Percentiles rank a stretch among this genome's conserved stretches.
Conservation (phyloP, 1,284 basidiomycete genomes). For the Fistulina hepatica region DNA sequence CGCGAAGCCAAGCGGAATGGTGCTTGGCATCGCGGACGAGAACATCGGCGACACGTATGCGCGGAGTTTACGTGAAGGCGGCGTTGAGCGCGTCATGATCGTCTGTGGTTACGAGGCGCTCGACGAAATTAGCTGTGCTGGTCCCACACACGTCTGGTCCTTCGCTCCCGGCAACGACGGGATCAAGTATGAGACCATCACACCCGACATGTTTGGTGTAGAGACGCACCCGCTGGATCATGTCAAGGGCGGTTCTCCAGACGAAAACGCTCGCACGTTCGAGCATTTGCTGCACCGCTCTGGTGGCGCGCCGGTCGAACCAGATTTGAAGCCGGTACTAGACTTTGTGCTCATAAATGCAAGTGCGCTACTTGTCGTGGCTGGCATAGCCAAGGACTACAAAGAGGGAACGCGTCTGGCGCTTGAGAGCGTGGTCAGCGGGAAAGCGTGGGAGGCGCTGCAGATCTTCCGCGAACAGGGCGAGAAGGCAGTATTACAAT, state of each 20-base stretch:
- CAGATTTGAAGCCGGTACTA: constrained; percentile 9
- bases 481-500: neutral
- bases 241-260: constrained; percentile 65
- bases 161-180: constrained; percentile 35
- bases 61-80: constrained; percentile 54
- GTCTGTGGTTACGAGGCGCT: constrained; percentile 90
- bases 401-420: constrained; percentile 10
- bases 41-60: constrained; percentile 85
- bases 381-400: constrained; percentile 13
- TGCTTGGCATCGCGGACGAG: constrained; percentile 82
- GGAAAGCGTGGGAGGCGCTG: constrained; percentile 13
- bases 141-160: constrained; percentile 74
- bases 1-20: constrained; percentile 73
- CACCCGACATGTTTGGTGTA: constrained; percentile 65
- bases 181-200: constrained; percentile 40
- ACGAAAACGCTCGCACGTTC: constrained; percentile 67
- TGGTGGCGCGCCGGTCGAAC: neutral
- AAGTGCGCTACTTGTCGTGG: constrained; percentile 13
- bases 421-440: constrained; percentile 12
- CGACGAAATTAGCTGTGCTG: constrained; percentile 92
- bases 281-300: constrained; percentile 33
- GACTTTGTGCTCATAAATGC: constrained; percentile 16
- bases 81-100: constrained; percentile 78
- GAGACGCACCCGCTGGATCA: constrained; percentile 51
- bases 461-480: constrained; percentile 11